phyloP scores from a whole-genome alignment of 1,284 basidiomycete genomes.

The Prillingera fragicola region DNA sequence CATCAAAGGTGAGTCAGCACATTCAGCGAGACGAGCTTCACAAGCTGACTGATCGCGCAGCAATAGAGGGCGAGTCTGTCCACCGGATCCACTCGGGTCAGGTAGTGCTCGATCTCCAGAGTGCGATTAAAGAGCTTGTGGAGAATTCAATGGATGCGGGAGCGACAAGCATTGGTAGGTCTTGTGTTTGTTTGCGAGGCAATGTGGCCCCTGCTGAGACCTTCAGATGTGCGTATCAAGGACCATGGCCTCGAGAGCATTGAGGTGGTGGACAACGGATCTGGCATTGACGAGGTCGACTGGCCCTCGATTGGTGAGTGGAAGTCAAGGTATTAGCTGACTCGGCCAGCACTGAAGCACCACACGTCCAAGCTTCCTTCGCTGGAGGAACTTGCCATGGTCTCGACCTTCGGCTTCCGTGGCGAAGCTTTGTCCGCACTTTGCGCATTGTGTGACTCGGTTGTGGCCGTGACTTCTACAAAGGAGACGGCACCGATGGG shows the following conservation, averaged over 20 bases:
- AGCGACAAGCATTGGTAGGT: slow-evolving; percentile 74
- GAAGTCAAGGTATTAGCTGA: not conserved
- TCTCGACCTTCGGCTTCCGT: slow-evolving; percentile 88
- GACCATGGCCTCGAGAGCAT: slow-evolving; percentile 79
- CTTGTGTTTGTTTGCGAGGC: not conserved
- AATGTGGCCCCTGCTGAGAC: slow-evolving; percentile 1
- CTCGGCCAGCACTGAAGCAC: slow-evolving; percentile 69
- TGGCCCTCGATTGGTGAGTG: slow-evolving; percentile 66
- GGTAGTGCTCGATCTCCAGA: slow-evolving; percentile 88
- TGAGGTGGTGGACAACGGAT: slow-evolving; percentile 90
- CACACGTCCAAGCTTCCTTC: slow-evolving; percentile 85
- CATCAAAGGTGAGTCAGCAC: slow-evolving; percentile 11
- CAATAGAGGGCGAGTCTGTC: slow-evolving; percentile 70
- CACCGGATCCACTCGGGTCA: slow-evolving; percentile 89
- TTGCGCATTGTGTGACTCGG: slow-evolving; percentile 71
- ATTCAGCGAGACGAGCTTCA: too few relatives aligned
- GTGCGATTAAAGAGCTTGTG: slow-evolving; percentile 90
- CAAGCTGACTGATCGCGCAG: slow-evolving; percentile 28
- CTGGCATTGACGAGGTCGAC: slow-evolving; percentile 71
- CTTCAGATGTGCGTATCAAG: slow-evolving; percentile 81
- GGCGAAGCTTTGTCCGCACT: slow-evolving; percentile 93
- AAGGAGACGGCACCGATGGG: slow-evolving; percentile 67
- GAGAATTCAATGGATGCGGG: slow-evolving; percentile 95
- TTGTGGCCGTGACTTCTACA: slow-evolving; percentile 70
- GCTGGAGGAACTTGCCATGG: slow-evolving; percentile 66